Base-by-base conservation (phyloP, 345 rosid species). In the Excoecaria agallocha region DNA sequence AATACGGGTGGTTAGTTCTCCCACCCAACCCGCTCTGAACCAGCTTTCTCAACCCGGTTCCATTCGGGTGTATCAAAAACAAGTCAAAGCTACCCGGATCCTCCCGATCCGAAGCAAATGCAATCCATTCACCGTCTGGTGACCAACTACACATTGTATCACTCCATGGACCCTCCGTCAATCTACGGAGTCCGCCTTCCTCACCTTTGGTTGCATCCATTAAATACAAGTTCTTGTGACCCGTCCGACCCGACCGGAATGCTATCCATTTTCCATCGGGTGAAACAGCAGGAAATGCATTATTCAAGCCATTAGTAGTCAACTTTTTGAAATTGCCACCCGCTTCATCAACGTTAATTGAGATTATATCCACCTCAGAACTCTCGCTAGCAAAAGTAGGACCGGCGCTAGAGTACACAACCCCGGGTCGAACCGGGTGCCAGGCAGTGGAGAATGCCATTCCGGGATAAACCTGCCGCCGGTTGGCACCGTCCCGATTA, bases 81-180 rank as follows among this genome's bases (percentile, higher is more conserved):
- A 94, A 52, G 77, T 82, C 90, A 50, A 87, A 94, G 62, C 96
- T 91, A 8, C 97, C 96, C 3, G 98, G 94, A 54, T 67, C 57
- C 49, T 84, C 86, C n/a, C 96, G 66, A 65, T 94, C 98, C 0
- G 97, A 94, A 16, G 98, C 86, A 58, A 90, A 94, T 0, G 89
- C 94, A 5, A 94, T 91, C 91, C 88, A 86, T 2, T 91, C 87
- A 0, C 97, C 93, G 35, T 81, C 86, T 0, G 97, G 94, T 19
- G 98, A 94, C 98, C 96, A 94, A 57, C 8, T 84, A 24, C 93
- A 86, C 97, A 94, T 94, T 0, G 97, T 91, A 59, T 91, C 98
- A 0, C 82, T 85, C 98, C 98, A 91, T 1, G 87, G 87, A 57
- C 98, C 97, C 4, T 89, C 84, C 1, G 97, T 94, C 56, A 94